These are phyloP conservation scores for Diaporthe sp. DNA, from an alignment of 2,329 filamentous ascomycete genomes.

Conservation along the genomic window DNA sequence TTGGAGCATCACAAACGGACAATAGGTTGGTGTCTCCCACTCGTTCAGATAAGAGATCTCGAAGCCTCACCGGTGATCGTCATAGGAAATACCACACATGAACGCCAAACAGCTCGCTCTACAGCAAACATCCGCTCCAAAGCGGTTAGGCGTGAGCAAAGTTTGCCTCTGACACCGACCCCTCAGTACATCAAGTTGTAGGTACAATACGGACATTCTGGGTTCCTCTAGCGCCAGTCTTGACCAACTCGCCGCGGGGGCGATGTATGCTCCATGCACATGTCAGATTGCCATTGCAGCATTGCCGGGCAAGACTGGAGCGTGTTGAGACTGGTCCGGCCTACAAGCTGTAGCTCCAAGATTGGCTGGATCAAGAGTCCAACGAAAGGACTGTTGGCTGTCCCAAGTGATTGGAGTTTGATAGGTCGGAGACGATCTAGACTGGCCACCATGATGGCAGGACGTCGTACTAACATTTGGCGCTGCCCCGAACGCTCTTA, in stretches of 20 bases:
- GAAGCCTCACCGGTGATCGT: not conserved
- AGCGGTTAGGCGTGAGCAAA: not conserved
- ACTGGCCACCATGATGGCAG: conserved; percentile 10
- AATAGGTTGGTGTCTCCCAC: not conserved
- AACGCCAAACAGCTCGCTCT: not conserved
- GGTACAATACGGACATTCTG: too few relatives aligned
- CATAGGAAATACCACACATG: not conserved
- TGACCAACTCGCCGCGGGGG: too few relatives aligned
- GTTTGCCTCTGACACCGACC: not conserved
- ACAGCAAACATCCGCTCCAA: conserved; percentile 1
- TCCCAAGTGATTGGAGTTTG: too few relatives aligned
- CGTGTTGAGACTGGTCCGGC: not conserved
- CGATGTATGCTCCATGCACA: not conserved
- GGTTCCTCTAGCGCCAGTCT: not conserved
- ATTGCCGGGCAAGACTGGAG: not conserved
- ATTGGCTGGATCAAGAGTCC: not conserved
- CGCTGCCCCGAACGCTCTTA: not conserved
- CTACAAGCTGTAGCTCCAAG: not conserved
- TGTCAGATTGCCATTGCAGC: not conserved
- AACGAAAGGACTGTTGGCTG: too few relatives aligned
- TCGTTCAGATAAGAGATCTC: not conserved
- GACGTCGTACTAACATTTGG: conserved; percentile 10
- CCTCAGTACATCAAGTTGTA: too few relatives aligned
- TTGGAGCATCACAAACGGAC: not conserved
- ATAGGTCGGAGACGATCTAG: not conserved